phyloP scores from a whole-genome alignment of 441 rosid genomes.

The Cnidoscolus chayamansa region DNA sequence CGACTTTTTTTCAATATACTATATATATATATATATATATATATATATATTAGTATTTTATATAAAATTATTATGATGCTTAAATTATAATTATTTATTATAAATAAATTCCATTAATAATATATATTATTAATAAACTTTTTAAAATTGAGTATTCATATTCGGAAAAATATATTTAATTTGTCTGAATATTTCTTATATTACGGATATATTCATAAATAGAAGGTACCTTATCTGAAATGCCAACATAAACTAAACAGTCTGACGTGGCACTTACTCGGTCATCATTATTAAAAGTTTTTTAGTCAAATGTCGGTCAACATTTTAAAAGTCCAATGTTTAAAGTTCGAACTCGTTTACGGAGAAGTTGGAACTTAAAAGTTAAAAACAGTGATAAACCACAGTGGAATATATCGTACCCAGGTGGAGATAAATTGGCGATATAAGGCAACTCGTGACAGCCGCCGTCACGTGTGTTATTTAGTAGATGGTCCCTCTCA shows the following conservation, averaged over 20 bases:
- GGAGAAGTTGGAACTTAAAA: constrained; percentile 28
- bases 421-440: constrained; percentile 14
- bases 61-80: too few species aligned
- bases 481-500: constrained; percentile 17
- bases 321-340: not conserved
- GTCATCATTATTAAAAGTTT: constrained; percentile 19
- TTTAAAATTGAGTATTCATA: too few species aligned
- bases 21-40: too few species aligned
- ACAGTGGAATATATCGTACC: not conserved
- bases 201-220: too few species aligned
- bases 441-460: not conserved
- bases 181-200: too few species aligned
- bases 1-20: too few species aligned
- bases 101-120: too few species aligned
- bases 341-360: constrained; percentile 11
- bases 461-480: constrained; percentile 45
- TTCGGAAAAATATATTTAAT: too few species aligned
- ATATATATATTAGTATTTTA: too few species aligned
- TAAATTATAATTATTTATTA: too few species aligned
- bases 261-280: constrained; percentile 16
- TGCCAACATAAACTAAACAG: not conserved
- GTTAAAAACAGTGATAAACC: too few species aligned
- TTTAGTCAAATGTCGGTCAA: constrained; percentile 17
- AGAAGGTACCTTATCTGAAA: not conserved
- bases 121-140: too few species aligned